phyloP scores from a whole-genome alignment of 805 yeast genomes.

The Metschnikowia henanensis region DNA sequence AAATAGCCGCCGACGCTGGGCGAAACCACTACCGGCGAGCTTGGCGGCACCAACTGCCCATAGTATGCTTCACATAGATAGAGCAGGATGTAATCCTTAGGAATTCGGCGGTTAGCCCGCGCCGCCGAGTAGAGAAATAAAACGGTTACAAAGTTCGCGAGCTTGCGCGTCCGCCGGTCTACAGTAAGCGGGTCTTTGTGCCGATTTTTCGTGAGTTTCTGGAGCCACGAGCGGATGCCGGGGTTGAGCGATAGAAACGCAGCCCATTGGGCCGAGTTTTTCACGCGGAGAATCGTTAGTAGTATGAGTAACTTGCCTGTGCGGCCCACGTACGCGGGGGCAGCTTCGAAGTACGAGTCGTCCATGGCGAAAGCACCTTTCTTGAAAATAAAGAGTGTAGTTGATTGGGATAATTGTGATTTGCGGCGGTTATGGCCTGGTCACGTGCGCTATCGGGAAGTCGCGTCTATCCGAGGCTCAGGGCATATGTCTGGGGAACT shows the following conservation, averaged over 20 bases:
- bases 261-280: slow-evolving; percentile 28
- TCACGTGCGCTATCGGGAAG: background rate
- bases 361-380: too few species aligned
- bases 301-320: slow-evolving; percentile 31
- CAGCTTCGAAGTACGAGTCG: slow-evolving; percentile 14
- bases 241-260: slow-evolving; percentile 36
- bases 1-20: slow-evolving; percentile 27
- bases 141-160: slow-evolving; percentile 27
- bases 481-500: too few species aligned
- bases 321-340: slow-evolving; percentile 8
- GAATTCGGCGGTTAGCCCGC: slow-evolving; percentile 24
- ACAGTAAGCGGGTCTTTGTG: slow-evolving; percentile 14
- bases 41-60: slow-evolving; percentile 35
- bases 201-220: background rate
- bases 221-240: slow-evolving; percentile 19
- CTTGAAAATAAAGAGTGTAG: background rate
- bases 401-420: background rate
- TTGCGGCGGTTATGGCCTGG: background rate
- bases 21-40: slow-evolving; percentile 29
- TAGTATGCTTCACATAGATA: slow-evolving; percentile 33
- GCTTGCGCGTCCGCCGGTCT: slow-evolving; percentile 18
- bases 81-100: slow-evolving; percentile 39
- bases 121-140: slow-evolving; percentile 29
- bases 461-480: too few species aligned
- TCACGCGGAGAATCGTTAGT: slow-evolving; percentile 25